Evolutionary conservation across 75 land plant species (phyloP), one percentile per base, ranked within the genome.

Genomic region (Picea sitchensis): DNA sequence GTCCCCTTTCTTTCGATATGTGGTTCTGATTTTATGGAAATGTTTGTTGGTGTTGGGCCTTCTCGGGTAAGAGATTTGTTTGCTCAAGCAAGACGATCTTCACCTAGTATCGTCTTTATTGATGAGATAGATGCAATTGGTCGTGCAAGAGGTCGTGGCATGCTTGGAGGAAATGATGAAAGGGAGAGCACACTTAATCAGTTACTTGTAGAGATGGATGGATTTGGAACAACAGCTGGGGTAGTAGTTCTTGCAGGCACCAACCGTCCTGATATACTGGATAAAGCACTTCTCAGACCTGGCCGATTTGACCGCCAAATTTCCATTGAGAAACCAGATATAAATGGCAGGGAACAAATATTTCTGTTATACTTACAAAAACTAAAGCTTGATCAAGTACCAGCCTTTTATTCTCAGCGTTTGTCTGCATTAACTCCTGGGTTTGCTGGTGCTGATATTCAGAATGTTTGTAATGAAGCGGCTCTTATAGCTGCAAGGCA

Each of bases 401-500:
- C 79, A 13, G 59, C 62, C 51, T 83, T 83, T 65, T 87, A 86
- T 58, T 81, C 85, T 26, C 69, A 78, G 58, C 60, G 83, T 38
- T 74, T 88, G 81, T 88, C 88, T 58, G 81, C 86, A 75, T 58
- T 87, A 44, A 88, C 86, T 57, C 88, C 88, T 14, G 88, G 90
- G 15, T 88, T 88, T 81, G 82, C 88, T 17, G 86, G 90, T 59
- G 89, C 90, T 78, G 95, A 96, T 79, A 96, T 94, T 84, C 95
- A 98, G 58, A 96, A 96, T 87, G 90, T 96, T 30, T 96, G 96
- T 72, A 93, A 96, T 86, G 99, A 96, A 87, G 98, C 98, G 71
- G 95, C 95, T 78, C 77, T 96, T 36, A 89, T 91, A 79, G 98
- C 93, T 80, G 97, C 95, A 80, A 91, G 99, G 74, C 67, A 69